Evolutionary conservation across 139 green algal species (phyloP), one percentile per base, ranked within the genome.

Genomic region (Chlamydomonas incerta): DNA sequence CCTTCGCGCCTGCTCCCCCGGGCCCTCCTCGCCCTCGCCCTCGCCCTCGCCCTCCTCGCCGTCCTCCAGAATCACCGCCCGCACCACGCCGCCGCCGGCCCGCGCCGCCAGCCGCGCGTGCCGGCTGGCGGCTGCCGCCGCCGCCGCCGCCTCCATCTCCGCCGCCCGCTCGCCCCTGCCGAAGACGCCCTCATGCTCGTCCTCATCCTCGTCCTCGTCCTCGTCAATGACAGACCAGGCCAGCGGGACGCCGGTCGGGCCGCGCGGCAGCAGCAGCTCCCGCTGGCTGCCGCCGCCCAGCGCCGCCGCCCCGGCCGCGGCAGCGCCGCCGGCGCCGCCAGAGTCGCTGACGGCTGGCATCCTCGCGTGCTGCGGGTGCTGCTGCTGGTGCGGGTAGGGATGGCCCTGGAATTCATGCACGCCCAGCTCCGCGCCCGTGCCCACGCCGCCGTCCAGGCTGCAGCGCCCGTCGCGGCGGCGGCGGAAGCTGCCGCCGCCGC

Each of bases 211-310:
- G 23, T 31, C 24, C 24, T n/a, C 60, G 18, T 66, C 77, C 65
- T 74, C 77, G 24, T 47, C 62, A 41, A 60, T 83, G 0, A 46
- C 41, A 3, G 41, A 66, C 77, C 77, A 83, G 6, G 63, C 77
- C 63, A 83, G 20, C 17, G 67, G 33, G 10, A 72, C 2, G 5
- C 77, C 77, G 20, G 65, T 65, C 9, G 77, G 37, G 10, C 41
- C 63, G 11, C 77, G 77, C 28, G 77, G 77, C 77, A 74, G 63
- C 65, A 74, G 2, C 23, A 62, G n/a, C 46, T 66, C 52, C 23
- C 24, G 23, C 11, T 9, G 0, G 77, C 62, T 83, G 5, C 63
- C 41, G 15, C 52, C 72, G 31, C 2, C 9, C 50, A 69, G 52
- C 52, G 10, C 73, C 31, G 20, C 31, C 0, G 41, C 20, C 9